Evolutionary conservation across 106 monocot genomes (phyloP).

Genomic region (Narthecium ossifragum): DNA sequence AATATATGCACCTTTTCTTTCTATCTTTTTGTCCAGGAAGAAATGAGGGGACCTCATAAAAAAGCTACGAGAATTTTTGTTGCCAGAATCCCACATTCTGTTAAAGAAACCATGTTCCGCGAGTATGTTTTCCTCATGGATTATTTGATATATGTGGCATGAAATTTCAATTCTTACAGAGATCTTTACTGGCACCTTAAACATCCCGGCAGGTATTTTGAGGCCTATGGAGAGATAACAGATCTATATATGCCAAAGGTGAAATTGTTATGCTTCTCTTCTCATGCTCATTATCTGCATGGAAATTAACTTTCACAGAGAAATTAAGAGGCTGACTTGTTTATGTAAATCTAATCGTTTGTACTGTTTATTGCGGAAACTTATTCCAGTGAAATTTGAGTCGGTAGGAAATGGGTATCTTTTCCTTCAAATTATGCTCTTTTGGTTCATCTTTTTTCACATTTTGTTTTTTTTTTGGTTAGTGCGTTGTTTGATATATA

Average conservation of each 20-base stretch:
- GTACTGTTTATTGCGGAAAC: no score
- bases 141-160: background rate
- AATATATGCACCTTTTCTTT: background rate
- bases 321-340: no score
- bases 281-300: no score
- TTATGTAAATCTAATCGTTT: no score
- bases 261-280: slow-evolving; percentile 2
- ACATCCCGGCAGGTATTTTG: slow-evolving; percentile 79
- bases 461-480: no score
- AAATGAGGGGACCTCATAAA: slow-evolving; percentile 74
- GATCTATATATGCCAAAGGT: slow-evolving; percentile 99
- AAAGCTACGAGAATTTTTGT: slow-evolving; percentile 97
- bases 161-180: background rate
- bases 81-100: slow-evolving; percentile 83
- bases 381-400: no score
- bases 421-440: no score
- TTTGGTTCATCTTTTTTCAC: no score
- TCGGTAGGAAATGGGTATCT: no score
- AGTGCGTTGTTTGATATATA: no score
- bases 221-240: slow-evolving; percentile 82
- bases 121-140: slow-evolving; percentile 25
- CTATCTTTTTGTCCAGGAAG: slow-evolving; percentile 49
- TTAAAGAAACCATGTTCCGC: slow-evolving; percentile 74
- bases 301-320: no score
- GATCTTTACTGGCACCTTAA: background rate